Evolutionary conservation across 352 stramenopile genomes (phyloP), one percentile per base, ranked within the genome.

Genomic region (Blastocystis sp.): DNA sequence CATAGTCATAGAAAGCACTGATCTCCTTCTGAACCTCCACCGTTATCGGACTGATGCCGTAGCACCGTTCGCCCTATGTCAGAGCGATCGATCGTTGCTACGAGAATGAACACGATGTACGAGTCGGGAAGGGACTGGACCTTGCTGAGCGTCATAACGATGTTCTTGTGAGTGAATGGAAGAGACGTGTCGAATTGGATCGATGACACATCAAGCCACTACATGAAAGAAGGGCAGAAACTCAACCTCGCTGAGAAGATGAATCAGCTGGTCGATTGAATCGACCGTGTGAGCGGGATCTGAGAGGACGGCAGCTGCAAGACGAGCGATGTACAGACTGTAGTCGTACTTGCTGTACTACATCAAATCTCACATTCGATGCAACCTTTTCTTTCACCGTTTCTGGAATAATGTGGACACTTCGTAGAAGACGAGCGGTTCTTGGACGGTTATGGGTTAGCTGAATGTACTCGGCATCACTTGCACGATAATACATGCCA

Each of bases 301-400:
- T 1, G 47, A 66, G 29, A 84, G 73, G 53, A 84, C 37, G 3
- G 73, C 73, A 8, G 73, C 73, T 3, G 73, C 73, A 34, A 84
- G 53, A 15, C 73, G 73, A 34, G 73, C 53, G 37, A 26, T 34
- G 39, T 68, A 84, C 47, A 84, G 73, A 15, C 29, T 68, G 39
- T 69, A 84, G n/a, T 84, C 73, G 56, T 84, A 84, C 26, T 68
- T 63, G n/a, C 34, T 23, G 56, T 84, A 84, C 56, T 73, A 68
- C 37, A 29, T 18, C 20, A 26, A 37, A 84, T 7, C 15, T 1
- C n/a, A 15, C 8, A 50, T 15, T 23, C n/a, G 41, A 41, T n/a
- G 26, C 20, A 54, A n/a, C 23, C 29, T 53, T 45, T 37, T 84
- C 29, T 7, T 23, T 8, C 13, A n/a, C 50, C 0, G 50, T n/a